Conservation (phyloP, 192 early-diverging fungal species). For the Entrophospora sp. region DNA sequence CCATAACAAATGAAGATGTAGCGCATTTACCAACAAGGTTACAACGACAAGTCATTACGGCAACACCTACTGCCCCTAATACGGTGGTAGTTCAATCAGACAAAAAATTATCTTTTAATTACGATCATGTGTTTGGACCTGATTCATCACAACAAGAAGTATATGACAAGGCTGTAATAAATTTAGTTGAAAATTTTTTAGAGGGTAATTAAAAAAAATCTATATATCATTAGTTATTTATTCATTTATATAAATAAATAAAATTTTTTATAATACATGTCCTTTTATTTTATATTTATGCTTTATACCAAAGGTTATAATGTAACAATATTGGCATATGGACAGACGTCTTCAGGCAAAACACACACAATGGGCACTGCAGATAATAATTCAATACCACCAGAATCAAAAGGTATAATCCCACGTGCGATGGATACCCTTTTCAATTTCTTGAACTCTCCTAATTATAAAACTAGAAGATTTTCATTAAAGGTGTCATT, state of each 20-base stretch:
- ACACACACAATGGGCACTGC: slow-evolving; percentile 95
- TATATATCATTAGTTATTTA: slow-evolving; percentile 1
- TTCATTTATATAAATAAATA: background rate
- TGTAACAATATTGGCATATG: slow-evolving; percentile 89
- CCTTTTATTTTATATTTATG: background rate
- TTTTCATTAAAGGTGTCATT: slow-evolving; percentile 73
- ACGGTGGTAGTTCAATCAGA: background rate
- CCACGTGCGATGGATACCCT: slow-evolving; percentile 61
- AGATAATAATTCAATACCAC: slow-evolving; percentile 24
- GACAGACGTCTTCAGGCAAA: slow-evolving; percentile 92
- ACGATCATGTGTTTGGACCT: slow-evolving; percentile 62
- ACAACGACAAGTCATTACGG: slow-evolving; percentile 11
- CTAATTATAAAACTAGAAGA: slow-evolving; percentile 22
- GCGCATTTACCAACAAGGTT: background rate
- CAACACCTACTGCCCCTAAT: background rate
- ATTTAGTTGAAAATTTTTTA: slow-evolving; percentile 41
- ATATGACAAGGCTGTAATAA: slow-evolving; percentile 39
- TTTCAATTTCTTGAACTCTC: slow-evolving; percentile 35
- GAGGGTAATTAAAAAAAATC: slow-evolving; percentile 29
- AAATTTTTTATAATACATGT: background rate
- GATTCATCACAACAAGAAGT: slow-evolving; percentile 51
- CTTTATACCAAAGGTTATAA: slow-evolving; percentile 62
- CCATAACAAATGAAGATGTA: background rate
- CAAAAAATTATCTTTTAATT: slow-evolving; percentile 37
- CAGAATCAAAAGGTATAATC: slow-evolving; percentile 51